A percentile compares a stretch with the other conserved stretches of the same genome.
These are phyloP conservation scores for Rutstroemia sp. DNA, from an alignment of 2,329 filamentous ascomycete species.

Conservation along the genomic window DNA sequence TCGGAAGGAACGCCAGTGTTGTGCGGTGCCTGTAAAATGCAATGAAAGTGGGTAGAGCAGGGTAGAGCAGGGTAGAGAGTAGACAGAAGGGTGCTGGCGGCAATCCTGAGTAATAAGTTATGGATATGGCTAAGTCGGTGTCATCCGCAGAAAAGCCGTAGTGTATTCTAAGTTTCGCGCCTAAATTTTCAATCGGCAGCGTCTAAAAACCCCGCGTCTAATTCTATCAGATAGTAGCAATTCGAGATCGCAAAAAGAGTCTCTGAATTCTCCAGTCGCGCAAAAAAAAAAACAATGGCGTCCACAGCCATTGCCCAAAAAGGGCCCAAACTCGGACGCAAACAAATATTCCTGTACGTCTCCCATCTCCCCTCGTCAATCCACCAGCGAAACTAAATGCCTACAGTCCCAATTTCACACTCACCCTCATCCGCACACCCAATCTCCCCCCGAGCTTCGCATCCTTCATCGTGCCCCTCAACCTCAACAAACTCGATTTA, in stretches of 20 bases:
- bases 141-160: too few species aligned
- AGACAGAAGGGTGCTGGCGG: too few species aligned
- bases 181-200: not conserved
- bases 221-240: not conserved
- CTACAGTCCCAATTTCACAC: slow-evolving; percentile 68
- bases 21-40: too few species aligned
- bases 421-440: slow-evolving; percentile 70
- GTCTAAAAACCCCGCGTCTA: not conserved
- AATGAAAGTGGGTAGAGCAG: too few species aligned
- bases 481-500: slow-evolving; percentile 92
- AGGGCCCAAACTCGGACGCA: slow-evolving; percentile 39
- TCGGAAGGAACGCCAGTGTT: not conserved
- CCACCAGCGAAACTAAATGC: slow-evolving; percentile 3
- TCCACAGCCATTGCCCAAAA: slow-evolving; percentile 4
- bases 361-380: not conserved
- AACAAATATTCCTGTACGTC: slow-evolving; percentile 49
- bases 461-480: slow-evolving; percentile 82
- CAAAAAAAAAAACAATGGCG: too few species aligned
- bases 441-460: slow-evolving; percentile 72
- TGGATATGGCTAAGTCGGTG: too few species aligned
- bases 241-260: not conserved
- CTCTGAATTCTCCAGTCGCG: not conserved
- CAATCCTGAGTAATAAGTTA: too few species aligned
- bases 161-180: not conserved
- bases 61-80: too few species aligned